A percentile compares a stretch with the other conserved stretches of the same genome.
Conservation (phyloP, 345 rosid genomes). For the Citrus sp. region DNA sequence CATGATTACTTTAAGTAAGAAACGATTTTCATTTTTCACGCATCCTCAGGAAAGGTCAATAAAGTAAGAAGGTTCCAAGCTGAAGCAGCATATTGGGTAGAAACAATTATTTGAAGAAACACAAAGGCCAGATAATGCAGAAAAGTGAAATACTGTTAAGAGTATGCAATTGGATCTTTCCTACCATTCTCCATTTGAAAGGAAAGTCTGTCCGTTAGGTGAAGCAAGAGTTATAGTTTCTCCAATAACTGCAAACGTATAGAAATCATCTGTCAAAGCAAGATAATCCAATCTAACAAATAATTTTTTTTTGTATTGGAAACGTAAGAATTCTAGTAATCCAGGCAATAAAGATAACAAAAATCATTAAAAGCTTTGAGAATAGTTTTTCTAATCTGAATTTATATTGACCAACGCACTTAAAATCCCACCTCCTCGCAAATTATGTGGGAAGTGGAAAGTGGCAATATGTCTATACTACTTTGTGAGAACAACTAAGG, state of each 20-base stretch:
- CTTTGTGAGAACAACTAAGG: not conserved
- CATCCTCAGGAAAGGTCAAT: not conserved
- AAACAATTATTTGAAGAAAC: not conserved
- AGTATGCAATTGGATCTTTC: constrained; percentile 9
- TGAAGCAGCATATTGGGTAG: not conserved
- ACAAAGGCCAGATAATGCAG: not conserved
- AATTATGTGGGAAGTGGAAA: not conserved
- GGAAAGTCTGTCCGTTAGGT: constrained; percentile 57
- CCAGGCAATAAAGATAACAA: not conserved
- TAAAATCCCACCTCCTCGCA: not conserved
- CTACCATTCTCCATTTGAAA: constrained; percentile 98
- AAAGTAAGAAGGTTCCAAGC: not conserved
- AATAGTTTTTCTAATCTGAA: not conserved
- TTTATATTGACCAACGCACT: not conserved
- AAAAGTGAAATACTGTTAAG: not conserved
- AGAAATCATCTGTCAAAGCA: constrained; percentile 18
- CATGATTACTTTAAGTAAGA: not conserved
- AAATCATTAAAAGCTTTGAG: not conserved
- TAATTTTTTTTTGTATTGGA: too few relatives aligned
- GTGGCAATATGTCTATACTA: not conserved
- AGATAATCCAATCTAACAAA: not conserved
- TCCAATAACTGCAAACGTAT: constrained; percentile 69
- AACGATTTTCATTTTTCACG: not conserved
- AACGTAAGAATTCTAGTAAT: not conserved
- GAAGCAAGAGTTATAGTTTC: constrained; percentile 82